These are phyloP conservation scores for Xylaria acuta DNA, from an alignment of 495 filamentous ascomycete genomes.

Conservation along the genomic window DNA sequence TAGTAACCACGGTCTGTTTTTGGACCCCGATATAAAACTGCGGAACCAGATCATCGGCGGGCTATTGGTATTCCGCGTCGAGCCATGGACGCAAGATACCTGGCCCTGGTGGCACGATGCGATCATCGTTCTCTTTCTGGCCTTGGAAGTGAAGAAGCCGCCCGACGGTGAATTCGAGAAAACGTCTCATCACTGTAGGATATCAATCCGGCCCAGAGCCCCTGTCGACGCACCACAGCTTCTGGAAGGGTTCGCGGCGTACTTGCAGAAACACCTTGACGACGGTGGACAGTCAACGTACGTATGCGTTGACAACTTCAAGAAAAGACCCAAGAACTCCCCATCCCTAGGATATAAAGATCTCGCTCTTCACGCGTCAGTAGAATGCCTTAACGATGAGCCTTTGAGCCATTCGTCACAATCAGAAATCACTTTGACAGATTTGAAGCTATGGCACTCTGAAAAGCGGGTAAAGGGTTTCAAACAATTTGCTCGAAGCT, in stretches of 20 bases:
- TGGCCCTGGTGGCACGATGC: not conserved
- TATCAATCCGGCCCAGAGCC: not conserved
- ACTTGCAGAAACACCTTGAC: not conserved
- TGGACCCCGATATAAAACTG: slow-evolving; percentile 1
- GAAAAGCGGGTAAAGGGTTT: not conserved
- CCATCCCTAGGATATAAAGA: not conserved
- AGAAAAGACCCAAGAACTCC: not conserved
- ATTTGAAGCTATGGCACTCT: slow-evolving; percentile 22
- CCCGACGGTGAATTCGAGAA: slow-evolving; percentile 1
- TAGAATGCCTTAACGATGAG: slow-evolving; percentile 19
- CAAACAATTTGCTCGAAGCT: not conserved
- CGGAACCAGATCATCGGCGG: slow-evolving; percentile 7
- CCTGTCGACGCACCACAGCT: slow-evolving; percentile 10
- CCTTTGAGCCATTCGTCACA: slow-evolving; percentile 23
- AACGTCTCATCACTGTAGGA: not conserved
- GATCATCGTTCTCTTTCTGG: slow-evolving; percentile 4
- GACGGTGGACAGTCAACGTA: not conserved
- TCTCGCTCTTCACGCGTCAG: slow-evolving; percentile 1
- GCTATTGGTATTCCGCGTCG: not conserved
- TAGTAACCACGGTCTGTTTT: slow-evolving; percentile 26
- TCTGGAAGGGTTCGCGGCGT: not conserved
- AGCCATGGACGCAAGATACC: not conserved
- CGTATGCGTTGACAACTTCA: slow-evolving; percentile 1
- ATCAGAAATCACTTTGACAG: slow-evolving; percentile 13
- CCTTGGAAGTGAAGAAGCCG: not conserved